These are phyloP conservation scores for Calonectria crousiana DNA, from an alignment of 2,329 filamentous ascomycete genomes.

Conservation along the genomic window DNA sequence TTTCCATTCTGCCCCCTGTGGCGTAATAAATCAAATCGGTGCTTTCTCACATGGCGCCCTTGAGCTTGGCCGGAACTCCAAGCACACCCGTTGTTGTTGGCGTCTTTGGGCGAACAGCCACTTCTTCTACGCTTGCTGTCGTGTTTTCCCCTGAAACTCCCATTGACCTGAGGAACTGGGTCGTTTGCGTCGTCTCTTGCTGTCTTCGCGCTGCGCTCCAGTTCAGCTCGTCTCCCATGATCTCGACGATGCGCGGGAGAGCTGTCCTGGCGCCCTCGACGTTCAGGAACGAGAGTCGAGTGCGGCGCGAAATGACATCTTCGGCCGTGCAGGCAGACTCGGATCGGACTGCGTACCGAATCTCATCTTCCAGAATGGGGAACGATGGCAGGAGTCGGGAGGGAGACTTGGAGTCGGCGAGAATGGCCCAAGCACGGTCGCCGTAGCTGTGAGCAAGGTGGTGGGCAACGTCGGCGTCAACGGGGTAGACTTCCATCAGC, in stretches of 20 bases:
- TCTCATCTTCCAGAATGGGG: conserved; percentile 80
- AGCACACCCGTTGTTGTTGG: not conserved
- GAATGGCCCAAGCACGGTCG: conserved; percentile 77
- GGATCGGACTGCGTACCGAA: conserved; percentile 77
- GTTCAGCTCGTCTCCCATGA: conserved; percentile 77
- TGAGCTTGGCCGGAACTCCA: conserved; percentile 12
- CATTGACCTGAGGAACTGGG: conserved; percentile 60
- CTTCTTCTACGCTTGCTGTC: conserved; percentile 34
- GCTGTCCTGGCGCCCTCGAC: conserved; percentile 77
- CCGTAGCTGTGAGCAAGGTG: conserved; percentile 58
- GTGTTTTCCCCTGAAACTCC: conserved; percentile 50
- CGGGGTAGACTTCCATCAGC: conserved; percentile 51
- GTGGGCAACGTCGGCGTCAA: conserved; percentile 55
- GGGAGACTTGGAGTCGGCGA: conserved; percentile 65
- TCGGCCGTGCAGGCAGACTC: conserved; percentile 80
- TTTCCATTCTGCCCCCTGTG: too few relatives aligned
- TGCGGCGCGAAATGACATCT: conserved; percentile 78
- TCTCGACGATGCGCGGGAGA: conserved; percentile 76
- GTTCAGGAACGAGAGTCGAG: conserved; percentile 81
- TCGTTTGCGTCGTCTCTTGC: conserved; percentile 65
- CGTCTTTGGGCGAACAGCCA: not conserved
- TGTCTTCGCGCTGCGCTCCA: conserved; percentile 73
- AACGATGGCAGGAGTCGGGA: conserved; percentile 74
- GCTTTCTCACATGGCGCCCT: conserved; percentile 3
- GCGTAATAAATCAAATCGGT: not conserved